Conservation (phyloP, 192 early-diverging fungal species). For the Coemansia sp. region DNA sequence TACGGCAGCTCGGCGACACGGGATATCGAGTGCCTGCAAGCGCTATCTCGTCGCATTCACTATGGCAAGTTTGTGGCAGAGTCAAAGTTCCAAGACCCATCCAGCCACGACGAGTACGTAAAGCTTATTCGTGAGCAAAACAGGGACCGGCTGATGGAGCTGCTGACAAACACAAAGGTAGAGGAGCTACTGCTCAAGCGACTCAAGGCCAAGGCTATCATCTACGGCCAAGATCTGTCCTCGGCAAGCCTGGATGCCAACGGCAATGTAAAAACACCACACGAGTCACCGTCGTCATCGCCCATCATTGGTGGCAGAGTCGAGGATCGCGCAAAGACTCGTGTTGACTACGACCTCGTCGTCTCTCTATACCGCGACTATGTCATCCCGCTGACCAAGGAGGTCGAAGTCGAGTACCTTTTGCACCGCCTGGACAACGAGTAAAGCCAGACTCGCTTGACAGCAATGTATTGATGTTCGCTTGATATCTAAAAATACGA, state of each 20-base stretch:
- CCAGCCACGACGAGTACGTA: slow-evolving; percentile 73
- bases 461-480: background rate
- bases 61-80: slow-evolving; percentile 98
- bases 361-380: slow-evolving; percentile 88
- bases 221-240: slow-evolving; percentile 87
- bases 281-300: background rate
- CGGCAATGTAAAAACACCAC: slow-evolving; percentile 6
- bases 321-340: slow-evolving; percentile 46
- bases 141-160: slow-evolving; percentile 70
- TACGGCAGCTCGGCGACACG: slow-evolving; percentile 92
- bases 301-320: slow-evolving; percentile 18
- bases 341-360: slow-evolving; percentile 78
- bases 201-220: slow-evolving; percentile 82
- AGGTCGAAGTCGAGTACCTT: slow-evolving; percentile 94
- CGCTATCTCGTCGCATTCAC: slow-evolving; percentile 90
- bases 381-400: slow-evolving; percentile 96
- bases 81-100: slow-evolving; percentile 88
- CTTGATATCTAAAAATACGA: background rate
- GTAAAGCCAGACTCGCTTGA: background rate
- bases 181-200: slow-evolving; percentile 80
- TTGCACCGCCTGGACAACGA: slow-evolving; percentile 61
- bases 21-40: slow-evolving; percentile 90
- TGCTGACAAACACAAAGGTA: slow-evolving; percentile 85
- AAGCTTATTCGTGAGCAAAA: slow-evolving; percentile 69
- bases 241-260: slow-evolving; percentile 24